Base-by-base conservation (phyloP, 1,284 basidiomycete species). In the Cryptococcus sp. region DNA sequence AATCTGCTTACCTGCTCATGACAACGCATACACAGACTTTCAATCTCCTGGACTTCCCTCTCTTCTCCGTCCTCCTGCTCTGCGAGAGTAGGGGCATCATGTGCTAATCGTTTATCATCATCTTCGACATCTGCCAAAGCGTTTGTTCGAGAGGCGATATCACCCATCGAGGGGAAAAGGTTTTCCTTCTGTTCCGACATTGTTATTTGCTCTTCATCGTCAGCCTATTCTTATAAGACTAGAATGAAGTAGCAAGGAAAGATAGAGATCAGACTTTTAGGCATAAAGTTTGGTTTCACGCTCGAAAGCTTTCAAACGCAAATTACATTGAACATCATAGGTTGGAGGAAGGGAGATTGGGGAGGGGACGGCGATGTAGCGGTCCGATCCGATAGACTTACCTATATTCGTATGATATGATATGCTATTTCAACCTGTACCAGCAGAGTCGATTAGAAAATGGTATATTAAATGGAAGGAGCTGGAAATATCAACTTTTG, bases 21-120 rank as follows among this genome's bases (percentile, higher is more conserved):
- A 67, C 96, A 98, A 69, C 83, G 82, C 91, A 98, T 94, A 77
- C 96, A 98, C 31, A 98, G 78, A 32, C 89, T 93, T 63, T 91
- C 87, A 61, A 98, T 82, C 72, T 90, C 85, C 63, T 91, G 82
- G 18, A 91, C 81, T 0, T 83, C 81, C 54, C 74, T 59, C 48
- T 82, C 83, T 28, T 87, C 85, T 21, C 84, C 82, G 18, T 80
- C 77, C 2, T 63, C 64, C 14, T 66, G 67, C 34, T 69, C 71
- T 19, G 49, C 60, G 10, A 34, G 32, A 34, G 32, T 34, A 16
- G 32, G 32, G 10, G 32, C 48, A 46, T 49, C 52, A 13, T 55
- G 56, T 4, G 46, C 42, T 7, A 57, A 37, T 21, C 57, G 23
- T 5, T 42, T 46, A 43, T 60, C 64, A 25, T 59, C 52, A 34